These are phyloP conservation scores for Moniliella sp. DNA, from an alignment of 1,284 basidiomycete genomes.

Conservation along the genomic window DNA sequence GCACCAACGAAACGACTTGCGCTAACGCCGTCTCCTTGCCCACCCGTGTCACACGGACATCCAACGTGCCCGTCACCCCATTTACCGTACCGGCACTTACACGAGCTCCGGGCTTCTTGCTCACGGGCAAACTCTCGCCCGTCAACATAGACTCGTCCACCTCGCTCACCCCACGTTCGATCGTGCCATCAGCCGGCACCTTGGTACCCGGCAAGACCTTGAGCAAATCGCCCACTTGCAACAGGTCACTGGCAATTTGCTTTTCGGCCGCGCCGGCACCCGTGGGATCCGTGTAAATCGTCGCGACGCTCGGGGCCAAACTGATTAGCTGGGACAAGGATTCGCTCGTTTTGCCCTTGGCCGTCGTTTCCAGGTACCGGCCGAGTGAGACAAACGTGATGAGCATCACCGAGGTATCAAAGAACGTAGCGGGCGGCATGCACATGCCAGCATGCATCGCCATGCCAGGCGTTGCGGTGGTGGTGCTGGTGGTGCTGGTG, in stretches of 20 bases:
- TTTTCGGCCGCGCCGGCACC: slow-evolving; percentile 49
- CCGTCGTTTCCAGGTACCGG: slow-evolving; percentile 80
- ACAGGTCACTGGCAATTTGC: slow-evolving; percentile 73
- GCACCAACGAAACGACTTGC: slow-evolving; percentile 87
- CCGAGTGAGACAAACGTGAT: slow-evolving; percentile 91
- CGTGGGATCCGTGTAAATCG: slow-evolving; percentile 52
- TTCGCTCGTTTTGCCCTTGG: slow-evolving; percentile 87
- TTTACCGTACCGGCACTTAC: slow-evolving; percentile 96
- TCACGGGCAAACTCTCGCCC: slow-evolving; percentile 73
- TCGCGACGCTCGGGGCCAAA: slow-evolving; percentile 78
- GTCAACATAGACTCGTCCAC: slow-evolving; percentile 94
- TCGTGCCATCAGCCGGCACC: slow-evolving; percentile 79
- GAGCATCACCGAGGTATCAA: slow-evolving; percentile 96
- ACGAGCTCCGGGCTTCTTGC: slow-evolving; percentile 56
- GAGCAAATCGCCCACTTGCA: slow-evolving; percentile 77
- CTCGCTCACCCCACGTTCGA: slow-evolving; percentile 60
- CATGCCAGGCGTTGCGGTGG: background rate
- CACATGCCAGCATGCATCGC: slow-evolving; percentile 37
- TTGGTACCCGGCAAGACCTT: slow-evolving; percentile 91
- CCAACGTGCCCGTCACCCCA: slow-evolving; percentile 76
- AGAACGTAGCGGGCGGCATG: slow-evolving; percentile 70
- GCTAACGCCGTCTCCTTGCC: slow-evolving; percentile 85
- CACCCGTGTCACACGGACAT: slow-evolving; percentile 80
- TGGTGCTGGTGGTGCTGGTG: background rate
- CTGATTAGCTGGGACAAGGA: slow-evolving; percentile 88